Evolutionary conservation across 2,329 filamentous ascomycete genomes (phyloP), one percentile per base, ranked within the genome.

Genomic region (Penicillium sp.): DNA sequence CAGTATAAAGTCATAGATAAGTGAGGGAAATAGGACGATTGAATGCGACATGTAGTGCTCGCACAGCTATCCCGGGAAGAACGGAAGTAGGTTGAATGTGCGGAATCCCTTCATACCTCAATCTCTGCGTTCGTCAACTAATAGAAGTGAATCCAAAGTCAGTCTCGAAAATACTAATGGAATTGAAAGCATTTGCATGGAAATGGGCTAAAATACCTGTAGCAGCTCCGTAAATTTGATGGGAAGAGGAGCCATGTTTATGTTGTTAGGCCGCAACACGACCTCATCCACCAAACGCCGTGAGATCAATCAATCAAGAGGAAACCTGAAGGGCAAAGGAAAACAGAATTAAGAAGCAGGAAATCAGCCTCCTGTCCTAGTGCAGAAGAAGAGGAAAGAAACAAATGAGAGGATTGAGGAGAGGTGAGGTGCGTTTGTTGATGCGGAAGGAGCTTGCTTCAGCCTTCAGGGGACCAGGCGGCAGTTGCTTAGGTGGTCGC

Each of bases 211-310:
- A 68, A 73, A 62, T 77, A 87, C 85, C 81, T 92, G 89, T 75
- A 93, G 83, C 71, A 93, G 84, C 86, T 96, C 91, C 74, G 88
- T 89, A 78, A 96, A 95, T 81, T 91, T 91, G 79, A 96, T 96
- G 71, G 90, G 91, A 72, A 95, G 81, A 77, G 86, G 83, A 70
- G 76, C 77, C 77, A 79, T 79, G 74, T 71, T 77, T 75, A 74
- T 70, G 66, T 60, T 71, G 63, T 61, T 71, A 68, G 68, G 72
- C 69, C 69, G 71, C 63, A 67, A 65, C 60, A 69, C 68, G 71
- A 73, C 73, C 71, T 73, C 66, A 74, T 73, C 67, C 72, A 69
- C 69, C 69, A 60, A 67, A 70, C 61, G 69, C 72, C 71, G 63
- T 24, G n/a, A 50, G 47, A 56, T 40, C 35, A 54, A 55, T 55